Evolutionary conservation across 805 yeast species (phyloP), one percentile per base, ranked within the genome.

Genomic region (Lipomyces sp.): DNA sequence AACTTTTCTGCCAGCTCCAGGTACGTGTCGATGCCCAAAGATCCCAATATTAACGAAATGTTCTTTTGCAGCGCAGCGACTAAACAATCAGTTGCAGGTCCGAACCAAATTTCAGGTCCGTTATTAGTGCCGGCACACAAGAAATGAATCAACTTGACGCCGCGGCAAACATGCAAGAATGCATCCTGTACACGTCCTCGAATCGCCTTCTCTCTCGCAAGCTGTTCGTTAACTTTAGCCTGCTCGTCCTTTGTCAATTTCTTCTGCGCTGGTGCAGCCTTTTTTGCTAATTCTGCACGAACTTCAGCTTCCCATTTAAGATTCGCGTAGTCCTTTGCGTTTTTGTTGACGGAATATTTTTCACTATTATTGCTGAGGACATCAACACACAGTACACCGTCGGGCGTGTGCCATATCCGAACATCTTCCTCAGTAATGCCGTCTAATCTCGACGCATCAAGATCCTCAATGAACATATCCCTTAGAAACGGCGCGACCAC

Each of bases 231-330:
- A 1, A 90, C 87, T 61, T 84, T 75, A 0, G 74, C 79, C 68
- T 86, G 90, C 66, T 95, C 97, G 74, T 93, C 98, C 70, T 86
- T 88, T 2, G 96, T 83, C 53, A 88, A 80, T 73, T 89, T 90
- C 77, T 83, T 87, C 55, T 64, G 60, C 24, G 67, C 58, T 2
- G 65, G 68, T 6, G 65, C 69, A 2, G 69, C 71, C 30, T 73
- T 62, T 51, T 64, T 72, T 0, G 89, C 87, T 48, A 92, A 81
- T 73, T 92, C 94, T 69, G 86, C 86, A 73, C 94, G 86, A 39
- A 95, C 84, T 60, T 85, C 84, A 71, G 88, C 92, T 75, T 95
- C 99, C 98, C 98, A 94, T 76, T 90, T 87, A 66, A 85, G 79
- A 1, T 93, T 89, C 73, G 89, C 96, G 73, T 91, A 91, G 73